A percentile compares a stretch with the other conserved stretches of the same genome.
phyloP scores from a whole-genome alignment of 2,329 filamentous ascomycete genomes.

The Colletotrichum sublineola region DNA sequence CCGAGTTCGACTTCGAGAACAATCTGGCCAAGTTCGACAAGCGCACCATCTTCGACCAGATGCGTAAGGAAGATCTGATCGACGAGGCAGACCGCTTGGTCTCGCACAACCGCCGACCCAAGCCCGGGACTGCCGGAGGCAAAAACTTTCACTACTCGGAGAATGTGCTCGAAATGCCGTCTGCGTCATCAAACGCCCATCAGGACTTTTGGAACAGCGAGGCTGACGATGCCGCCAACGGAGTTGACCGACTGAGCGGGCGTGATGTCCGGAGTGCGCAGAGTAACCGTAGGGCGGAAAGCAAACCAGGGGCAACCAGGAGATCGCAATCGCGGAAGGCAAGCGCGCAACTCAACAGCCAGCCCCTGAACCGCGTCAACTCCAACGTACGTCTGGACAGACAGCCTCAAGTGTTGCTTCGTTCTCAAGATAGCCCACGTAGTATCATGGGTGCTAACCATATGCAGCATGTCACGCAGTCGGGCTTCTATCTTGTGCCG shows the following conservation, averaged over 20 bases:
- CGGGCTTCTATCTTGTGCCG: constrained; percentile 66
- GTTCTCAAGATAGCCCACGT: constrained; percentile 34
- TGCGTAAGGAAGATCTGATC: constrained; percentile 87
- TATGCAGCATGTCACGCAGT: constrained; percentile 47
- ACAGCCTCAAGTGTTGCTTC: constrained; percentile 34
- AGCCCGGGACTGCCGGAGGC: constrained; percentile 80
- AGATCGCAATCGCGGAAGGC: constrained; percentile 71
- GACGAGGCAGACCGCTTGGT: constrained; percentile 94
- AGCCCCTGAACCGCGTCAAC: constrained; percentile 62
- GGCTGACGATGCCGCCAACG: constrained; percentile 71
- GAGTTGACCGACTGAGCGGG: constrained; percentile 61
- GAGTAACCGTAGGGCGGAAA: constrained; percentile 64
- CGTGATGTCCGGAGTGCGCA: constrained; percentile 66
- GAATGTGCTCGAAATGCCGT: constrained; percentile 82
- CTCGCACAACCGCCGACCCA: constrained; percentile 82
- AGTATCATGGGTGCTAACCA: constrained; percentile 48
- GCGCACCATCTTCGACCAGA: constrained; percentile 89
- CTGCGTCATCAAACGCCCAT: constrained; percentile 54
- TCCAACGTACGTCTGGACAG: constrained; percentile 56
- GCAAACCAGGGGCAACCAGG: constrained; percentile 62
- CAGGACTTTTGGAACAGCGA: constrained; percentile 81
- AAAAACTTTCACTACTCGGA: constrained; percentile 94
- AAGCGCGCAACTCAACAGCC: constrained; percentile 57
- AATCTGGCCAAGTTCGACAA: constrained; percentile 97
- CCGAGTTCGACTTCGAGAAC: constrained; percentile 93